A percentile compares a stretch with the other conserved stretches of the same genome.
phyloP scores from a whole-genome alignment of 2,329 filamentous ascomycete species.

The Alternaria angustiovoidea region DNA sequence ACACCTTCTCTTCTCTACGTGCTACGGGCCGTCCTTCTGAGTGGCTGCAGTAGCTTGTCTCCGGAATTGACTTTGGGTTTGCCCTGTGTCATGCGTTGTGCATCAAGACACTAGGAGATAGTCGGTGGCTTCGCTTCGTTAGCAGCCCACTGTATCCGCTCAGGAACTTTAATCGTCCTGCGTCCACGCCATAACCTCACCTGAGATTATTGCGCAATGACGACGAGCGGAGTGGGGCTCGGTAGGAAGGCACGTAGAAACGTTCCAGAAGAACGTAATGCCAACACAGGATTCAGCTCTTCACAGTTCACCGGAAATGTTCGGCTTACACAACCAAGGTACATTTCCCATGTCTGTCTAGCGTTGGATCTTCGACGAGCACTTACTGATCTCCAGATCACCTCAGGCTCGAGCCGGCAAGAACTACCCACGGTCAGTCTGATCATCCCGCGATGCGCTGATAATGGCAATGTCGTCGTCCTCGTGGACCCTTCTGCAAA shows the following conservation, averaged over 20 bases:
- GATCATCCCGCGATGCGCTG: conserved; percentile 21
- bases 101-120: conserved; percentile 22
- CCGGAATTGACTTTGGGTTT: conserved; percentile 21
- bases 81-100: conserved; percentile 32
- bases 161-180: conserved; percentile 24
- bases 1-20: conserved; percentile 13
- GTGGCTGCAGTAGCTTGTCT: conserved; percentile 16
- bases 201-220: conserved; percentile 20
- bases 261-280: conserved; percentile 21
- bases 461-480: conserved; percentile 16
- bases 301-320: conserved; percentile 5
- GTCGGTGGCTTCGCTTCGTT: conserved; percentile 24
- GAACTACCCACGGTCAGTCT: conserved; percentile 27
- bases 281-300: conserved; percentile 2
- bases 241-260: conserved; percentile 17
- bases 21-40: conserved; percentile 13
- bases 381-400: conserved; percentile 15
- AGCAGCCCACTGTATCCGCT: conserved; percentile 22
- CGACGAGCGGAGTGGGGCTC: conserved; percentile 8
- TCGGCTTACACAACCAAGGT: not conserved
- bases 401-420: conserved; percentile 12
- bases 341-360: conserved; percentile 10
- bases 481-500: conserved; percentile 26
- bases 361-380: conserved; percentile 11
- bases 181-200: conserved; percentile 14